Base-by-base conservation (phyloP, 345 rosid genomes). In the Punica granatum region DNA sequence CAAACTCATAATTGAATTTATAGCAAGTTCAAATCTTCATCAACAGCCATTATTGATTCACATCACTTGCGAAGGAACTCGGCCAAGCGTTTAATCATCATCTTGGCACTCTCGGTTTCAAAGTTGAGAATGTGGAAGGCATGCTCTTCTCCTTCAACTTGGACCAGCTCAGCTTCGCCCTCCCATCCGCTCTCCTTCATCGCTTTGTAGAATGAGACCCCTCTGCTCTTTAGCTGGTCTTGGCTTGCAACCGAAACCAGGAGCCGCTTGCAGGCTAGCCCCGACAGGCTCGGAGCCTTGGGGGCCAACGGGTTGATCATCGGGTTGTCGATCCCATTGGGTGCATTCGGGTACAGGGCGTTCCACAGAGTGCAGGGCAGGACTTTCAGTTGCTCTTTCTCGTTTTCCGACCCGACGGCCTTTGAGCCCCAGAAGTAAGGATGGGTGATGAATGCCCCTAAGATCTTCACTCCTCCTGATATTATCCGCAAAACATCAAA, bases 391-490 rank as follows among this genome's bases (percentile, higher is more conserved):
- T 60, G 71, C 3, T 76, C 75, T 4, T 23, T 73, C 0, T 1
- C 21, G 0, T 42, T 7, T 68, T 85, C 89, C 0, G 67, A 59
- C 14, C 85, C 89, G 0, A 76, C 48, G 16, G 83, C 75, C 61
- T 82, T 33, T 0, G 89, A 81, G 15, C 85, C 81, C 83, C 89
- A 85, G 51, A 85, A 82, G 66, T 68, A 82, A 13, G 84, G 83
- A 18, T 85, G 85, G 0, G 80, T 71, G 13, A 79, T 43, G 53
- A 69, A 70, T 34, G 73, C 72, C 8, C 87, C 87, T 4, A 28
- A 1, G 10, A 85, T 68, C n/a, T 41, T 75, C 0, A 75, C 74
- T 9, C 70, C 74, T 3, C 81, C 73, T 0, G 60, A 62, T 65
- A 78, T 21, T 0, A 37, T 18, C 23, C 19, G 6, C 53, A 46